Evolutionary conservation across 148 eudicot species (phyloP).

Genomic region (Euryodendron excelsum): DNA sequence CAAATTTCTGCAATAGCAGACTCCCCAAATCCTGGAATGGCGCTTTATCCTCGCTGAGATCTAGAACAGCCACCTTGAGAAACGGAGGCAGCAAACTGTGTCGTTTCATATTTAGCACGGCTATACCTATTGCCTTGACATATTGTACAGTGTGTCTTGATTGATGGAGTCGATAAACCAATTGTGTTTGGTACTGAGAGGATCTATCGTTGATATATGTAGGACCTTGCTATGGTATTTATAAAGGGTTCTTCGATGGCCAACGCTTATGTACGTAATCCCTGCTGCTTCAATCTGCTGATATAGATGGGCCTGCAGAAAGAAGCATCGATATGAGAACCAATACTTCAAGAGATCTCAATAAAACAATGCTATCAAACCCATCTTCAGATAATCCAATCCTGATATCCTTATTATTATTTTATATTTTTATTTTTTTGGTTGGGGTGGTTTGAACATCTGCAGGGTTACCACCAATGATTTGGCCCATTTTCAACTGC

Average conservation of each 20-base stretch:
- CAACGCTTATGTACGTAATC: conserved; percentile 74
- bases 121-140: conserved; percentile 24
- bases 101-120: background rate
- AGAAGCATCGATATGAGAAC: conserved; percentile 14
- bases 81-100: background rate
- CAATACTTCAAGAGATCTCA: background rate
- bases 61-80: background rate
- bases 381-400: background rate
- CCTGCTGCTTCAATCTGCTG: conserved; percentile 65
- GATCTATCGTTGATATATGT: conserved; percentile 47
- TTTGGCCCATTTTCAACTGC: no score
- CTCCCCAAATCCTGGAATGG: background rate
- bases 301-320: conserved; percentile 70
- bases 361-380: background rate
- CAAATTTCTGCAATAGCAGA: background rate
- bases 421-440: no score
- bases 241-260: conserved; percentile 68
- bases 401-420: no score
- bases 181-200: conserved; percentile 35
- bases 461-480: no score
- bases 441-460: no score
- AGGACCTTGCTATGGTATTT: conserved; percentile 60
- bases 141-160: conserved; percentile 30
- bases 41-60: background rate
- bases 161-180: conserved; percentile 61